These are phyloP conservation scores for Pleurotus eryngii DNA, from an alignment of 768 basidiomycete species.

Conservation along the genomic window DNA sequence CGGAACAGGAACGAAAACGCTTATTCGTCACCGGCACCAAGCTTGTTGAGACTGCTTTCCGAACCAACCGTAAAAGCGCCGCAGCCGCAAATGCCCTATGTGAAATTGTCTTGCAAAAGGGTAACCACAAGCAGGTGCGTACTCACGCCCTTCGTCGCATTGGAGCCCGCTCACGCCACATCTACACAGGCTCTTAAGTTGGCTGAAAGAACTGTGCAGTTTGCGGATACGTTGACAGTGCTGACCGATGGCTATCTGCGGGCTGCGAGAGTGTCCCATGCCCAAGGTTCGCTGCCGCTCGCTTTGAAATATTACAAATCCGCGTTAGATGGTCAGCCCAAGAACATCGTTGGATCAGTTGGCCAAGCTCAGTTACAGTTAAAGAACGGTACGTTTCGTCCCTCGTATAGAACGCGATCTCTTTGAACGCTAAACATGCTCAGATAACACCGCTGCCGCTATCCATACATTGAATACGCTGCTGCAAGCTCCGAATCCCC, in stretches of 20 bases:
- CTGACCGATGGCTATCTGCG: constrained; percentile 85
- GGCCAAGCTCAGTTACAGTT: constrained; percentile 88
- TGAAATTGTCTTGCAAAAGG: constrained; percentile 73
- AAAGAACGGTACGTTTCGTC: constrained; percentile 54
- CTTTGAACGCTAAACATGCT: not conserved
- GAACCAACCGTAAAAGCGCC: constrained; percentile 71
- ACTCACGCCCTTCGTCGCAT: not conserved
- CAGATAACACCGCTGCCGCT: constrained; percentile 81
- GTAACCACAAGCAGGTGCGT: constrained; percentile 56
- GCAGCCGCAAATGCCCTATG: constrained; percentile 83
- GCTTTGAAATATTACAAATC: constrained; percentile 70
- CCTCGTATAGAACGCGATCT: not conserved
- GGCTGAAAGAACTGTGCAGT: constrained; percentile 92
- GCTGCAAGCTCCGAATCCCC: constrained; percentile 61
- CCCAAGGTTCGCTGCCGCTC: constrained; percentile 57
- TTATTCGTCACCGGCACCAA: constrained; percentile 66
- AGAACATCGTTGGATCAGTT: constrained; percentile 75
- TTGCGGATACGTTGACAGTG: constrained; percentile 82
- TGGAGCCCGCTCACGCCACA: not conserved
- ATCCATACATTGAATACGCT: constrained; percentile 83
- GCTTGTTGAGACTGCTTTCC: constrained; percentile 76
- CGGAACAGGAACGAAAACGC: constrained; percentile 60
- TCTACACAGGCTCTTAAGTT: constrained; percentile 74
- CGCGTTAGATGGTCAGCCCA: constrained; percentile 66
- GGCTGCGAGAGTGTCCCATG: constrained; percentile 78